Evolutionary conservation across 306 rosid species (phyloP), one percentile per base, ranked within the genome.

Genomic region (Mimosa bimucronata): DNA sequence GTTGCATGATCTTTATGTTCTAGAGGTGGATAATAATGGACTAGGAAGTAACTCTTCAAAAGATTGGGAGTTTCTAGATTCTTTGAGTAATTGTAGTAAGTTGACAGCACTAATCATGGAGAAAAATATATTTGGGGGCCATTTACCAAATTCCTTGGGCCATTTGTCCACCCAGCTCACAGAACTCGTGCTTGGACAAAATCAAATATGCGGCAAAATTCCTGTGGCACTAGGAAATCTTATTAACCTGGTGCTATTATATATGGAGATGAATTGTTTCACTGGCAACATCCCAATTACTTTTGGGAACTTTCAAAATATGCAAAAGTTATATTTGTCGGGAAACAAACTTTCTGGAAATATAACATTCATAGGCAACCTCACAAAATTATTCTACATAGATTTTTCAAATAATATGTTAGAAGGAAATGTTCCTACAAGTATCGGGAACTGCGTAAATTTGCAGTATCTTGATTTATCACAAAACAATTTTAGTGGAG

Each of bases 21-120:
- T 74, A 1, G 1, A 3, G 16, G 1, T 74, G 0, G 3, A 0
- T 31, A 0, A 0, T 0, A 74, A 55, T 34, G 13, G 18, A 1
- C 55, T 75, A 7, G 79, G 79, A 9, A 16, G 61, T 14, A 71
- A 71, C 26, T 71, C 41, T 13, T 6, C 76, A 4, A 28, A 21
- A 4, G 67, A 26, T 13, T 4, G 1, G 38, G 70, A 55, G 21
- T 58, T 75, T 60, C 16, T 75, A 9, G 14, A 6, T 15, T 34
- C 23, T 21, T 23, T 75, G 40, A 41, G 23, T 4, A 75, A 75
- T 1, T 12, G 79, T 12, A 75, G 15, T 58, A 26, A 23, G 21
- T 14, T 74, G 34, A 0, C 5, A 0, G 0, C 0, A 4, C 15
- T 74, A 30, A 1, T 1, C 0, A 0, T 57, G 7, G 9, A 3